Evolutionary conservation across 75 land plant genomes (phyloP).

Genomic region (Sequoiadendron giganteum): DNA sequence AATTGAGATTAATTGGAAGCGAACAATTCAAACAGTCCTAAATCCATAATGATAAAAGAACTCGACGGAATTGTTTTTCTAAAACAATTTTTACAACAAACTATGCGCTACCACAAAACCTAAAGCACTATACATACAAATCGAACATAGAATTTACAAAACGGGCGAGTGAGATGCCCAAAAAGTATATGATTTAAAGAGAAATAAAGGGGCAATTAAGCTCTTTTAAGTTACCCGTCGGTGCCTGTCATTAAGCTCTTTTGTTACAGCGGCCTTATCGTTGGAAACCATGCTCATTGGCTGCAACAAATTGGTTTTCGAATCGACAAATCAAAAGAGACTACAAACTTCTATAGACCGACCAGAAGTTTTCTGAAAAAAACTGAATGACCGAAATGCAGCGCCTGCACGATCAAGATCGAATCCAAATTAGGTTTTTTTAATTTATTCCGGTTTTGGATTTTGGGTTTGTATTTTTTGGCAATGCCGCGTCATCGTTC

Average conservation of each 20-base stretch:
- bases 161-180: background rate
- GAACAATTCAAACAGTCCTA: background rate
- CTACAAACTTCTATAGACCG: background rate
- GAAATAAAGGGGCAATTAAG: background rate
- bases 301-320: background rate
- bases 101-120: background rate
- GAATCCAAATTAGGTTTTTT: too few species aligned
- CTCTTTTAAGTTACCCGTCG: background rate
- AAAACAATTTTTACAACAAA: too few species aligned
- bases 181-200: background rate
- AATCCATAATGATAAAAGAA: background rate
- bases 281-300: conserved; percentile 29
- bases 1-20: background rate
- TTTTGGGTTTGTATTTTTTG: too few species aligned
- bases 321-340: background rate
- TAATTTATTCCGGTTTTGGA: too few species aligned
- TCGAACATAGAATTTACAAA: background rate
- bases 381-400: background rate
- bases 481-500: too few species aligned
- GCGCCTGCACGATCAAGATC: background rate
- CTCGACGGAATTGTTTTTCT: too few species aligned
- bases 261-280: conserved; percentile 69
- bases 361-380: background rate
- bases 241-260: conserved; percentile 79
- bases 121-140: background rate